A percentile compares a stretch with the other conserved stretches of the same genome.
phyloP scores from a whole-genome alignment of 129 eudicot species.

The Mikania micrantha region DNA sequence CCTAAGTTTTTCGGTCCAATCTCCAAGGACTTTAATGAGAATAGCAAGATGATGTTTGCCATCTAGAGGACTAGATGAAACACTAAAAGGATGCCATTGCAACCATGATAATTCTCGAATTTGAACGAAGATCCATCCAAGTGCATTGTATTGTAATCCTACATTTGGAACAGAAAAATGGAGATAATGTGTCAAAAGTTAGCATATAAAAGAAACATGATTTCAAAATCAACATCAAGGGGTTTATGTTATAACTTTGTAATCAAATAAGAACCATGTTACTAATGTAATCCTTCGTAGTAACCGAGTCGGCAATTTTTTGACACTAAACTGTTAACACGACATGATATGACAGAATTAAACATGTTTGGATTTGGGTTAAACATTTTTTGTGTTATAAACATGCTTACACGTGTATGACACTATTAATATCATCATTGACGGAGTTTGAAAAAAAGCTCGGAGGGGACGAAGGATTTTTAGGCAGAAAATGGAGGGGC shows the following conservation, averaged over 20 bases:
- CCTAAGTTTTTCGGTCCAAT: slow-evolving; percentile 71
- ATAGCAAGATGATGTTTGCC: slow-evolving; percentile 66
- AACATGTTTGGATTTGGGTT: too few species aligned
- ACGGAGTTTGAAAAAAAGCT: too few species aligned
- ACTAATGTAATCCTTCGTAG: background rate
- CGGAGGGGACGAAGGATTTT: too few species aligned
- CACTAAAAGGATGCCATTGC: slow-evolving; percentile 97
- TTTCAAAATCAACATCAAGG: background rate
- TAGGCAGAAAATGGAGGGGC: too few species aligned
- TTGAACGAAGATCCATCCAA: slow-evolving; percentile 72
- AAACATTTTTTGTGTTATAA: too few species aligned
- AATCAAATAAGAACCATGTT: background rate
- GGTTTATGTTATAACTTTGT: background rate
- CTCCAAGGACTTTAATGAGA: slow-evolving; percentile 82
- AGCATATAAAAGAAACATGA: background rate
- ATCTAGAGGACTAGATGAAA: slow-evolving; percentile 86
- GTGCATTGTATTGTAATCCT: slow-evolving; percentile 83
- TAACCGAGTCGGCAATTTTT: too few species aligned
- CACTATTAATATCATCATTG: too few species aligned
- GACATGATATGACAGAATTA: too few species aligned
- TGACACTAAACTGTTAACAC: too few species aligned
- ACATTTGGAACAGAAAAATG: background rate
- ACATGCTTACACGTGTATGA: too few species aligned
- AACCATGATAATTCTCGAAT: slow-evolving; percentile 71
- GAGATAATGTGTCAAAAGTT: background rate